Evolutionary conservation across 352 stramenopile genomes (phyloP).

Genomic region (Halophytophthora batemanensis): DNA sequence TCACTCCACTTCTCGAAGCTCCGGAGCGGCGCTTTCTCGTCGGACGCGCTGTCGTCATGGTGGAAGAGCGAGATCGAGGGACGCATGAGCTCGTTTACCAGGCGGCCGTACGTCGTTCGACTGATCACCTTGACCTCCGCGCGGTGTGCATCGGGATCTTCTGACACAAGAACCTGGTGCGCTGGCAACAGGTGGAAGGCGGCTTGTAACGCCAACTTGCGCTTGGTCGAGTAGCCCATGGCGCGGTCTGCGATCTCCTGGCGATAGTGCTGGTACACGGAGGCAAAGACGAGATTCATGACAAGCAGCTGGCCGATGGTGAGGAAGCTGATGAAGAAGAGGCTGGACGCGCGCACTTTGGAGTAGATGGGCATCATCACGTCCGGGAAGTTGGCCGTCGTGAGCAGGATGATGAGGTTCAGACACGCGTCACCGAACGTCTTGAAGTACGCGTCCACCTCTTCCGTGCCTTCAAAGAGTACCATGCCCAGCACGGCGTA

Average conservation of each 20-base stretch:
- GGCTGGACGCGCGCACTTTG: constrained; percentile 28
- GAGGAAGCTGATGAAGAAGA: constrained; percentile 76
- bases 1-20: constrained; percentile 5
- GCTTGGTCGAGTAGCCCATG: constrained; percentile 21
- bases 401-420: constrained; percentile 67
- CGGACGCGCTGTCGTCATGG: constrained; percentile 8
- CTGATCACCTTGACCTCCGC: constrained; percentile 26
- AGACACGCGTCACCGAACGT: constrained; percentile 48
- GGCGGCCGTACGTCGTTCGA: constrained; percentile 20
- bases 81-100: constrained; percentile 25
- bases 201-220: constrained; percentile 47
- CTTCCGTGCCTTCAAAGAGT: constrained; percentile 55
- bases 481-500: constrained; percentile 63
- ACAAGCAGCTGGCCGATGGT: constrained; percentile 70
- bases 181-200: constrained; percentile 42
- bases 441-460: constrained; percentile 47
- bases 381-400: constrained; percentile 83
- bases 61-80: constrained; percentile 33
- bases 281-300: constrained; percentile 78
- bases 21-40: background rate
- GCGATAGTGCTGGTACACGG: constrained; percentile 70
- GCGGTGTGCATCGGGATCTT: background rate
- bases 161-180: constrained; percentile 1
- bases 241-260: constrained; percentile 36
- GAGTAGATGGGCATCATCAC: constrained; percentile 76